These are phyloP conservation scores for Gracilaria vermiculophylla DNA, from an alignment of 23 red algal genomes.

Conservation along the genomic window DNA sequence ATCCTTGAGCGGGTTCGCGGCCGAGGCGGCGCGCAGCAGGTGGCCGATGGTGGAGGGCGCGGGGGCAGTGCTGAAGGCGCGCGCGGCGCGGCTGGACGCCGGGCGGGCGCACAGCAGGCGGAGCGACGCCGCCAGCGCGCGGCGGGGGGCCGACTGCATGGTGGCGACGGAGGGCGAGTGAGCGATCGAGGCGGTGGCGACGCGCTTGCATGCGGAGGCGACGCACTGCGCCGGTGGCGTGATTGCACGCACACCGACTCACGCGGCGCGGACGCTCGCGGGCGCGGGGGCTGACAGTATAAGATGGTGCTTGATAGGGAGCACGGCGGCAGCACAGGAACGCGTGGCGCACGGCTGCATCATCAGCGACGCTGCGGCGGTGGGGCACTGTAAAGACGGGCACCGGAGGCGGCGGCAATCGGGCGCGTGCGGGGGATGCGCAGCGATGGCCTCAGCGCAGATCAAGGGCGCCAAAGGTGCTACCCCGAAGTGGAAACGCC, in stretches of 20 bases:
- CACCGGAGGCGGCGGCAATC: neutral
- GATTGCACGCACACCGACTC: too few species aligned
- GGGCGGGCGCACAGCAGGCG: neutral
- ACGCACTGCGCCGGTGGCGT: too few species aligned
- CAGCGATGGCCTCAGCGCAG: neutral
- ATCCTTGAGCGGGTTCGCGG: slow-evolving; percentile 46
- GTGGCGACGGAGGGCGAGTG: neutral
- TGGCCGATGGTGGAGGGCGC: neutral
- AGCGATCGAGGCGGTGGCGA: neutral
- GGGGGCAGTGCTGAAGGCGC: neutral
- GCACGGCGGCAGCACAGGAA: too few species aligned
- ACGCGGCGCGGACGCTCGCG: too few species aligned
- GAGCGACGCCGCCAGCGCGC: neutral
- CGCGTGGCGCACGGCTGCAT: too few species aligned
- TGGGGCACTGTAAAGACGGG: too few species aligned
- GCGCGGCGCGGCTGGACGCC: neutral
- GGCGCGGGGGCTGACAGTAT: too few species aligned
- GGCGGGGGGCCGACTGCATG: slow-evolving; percentile 9
- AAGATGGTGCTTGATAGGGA: too few species aligned
- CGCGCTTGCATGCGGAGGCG: neutral
- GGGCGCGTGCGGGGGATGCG: neutral
- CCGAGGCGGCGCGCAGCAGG: neutral
- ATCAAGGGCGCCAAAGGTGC: neutral
- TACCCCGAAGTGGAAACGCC: slow-evolving; percentile 6
- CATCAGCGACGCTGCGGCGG: too few species aligned